Percentiles rank a stretch among this genome's conserved stretches.
These are phyloP conservation scores for Yarrowia sp. DNA, from an alignment of 805 yeast species.

Conservation along the genomic window DNA sequence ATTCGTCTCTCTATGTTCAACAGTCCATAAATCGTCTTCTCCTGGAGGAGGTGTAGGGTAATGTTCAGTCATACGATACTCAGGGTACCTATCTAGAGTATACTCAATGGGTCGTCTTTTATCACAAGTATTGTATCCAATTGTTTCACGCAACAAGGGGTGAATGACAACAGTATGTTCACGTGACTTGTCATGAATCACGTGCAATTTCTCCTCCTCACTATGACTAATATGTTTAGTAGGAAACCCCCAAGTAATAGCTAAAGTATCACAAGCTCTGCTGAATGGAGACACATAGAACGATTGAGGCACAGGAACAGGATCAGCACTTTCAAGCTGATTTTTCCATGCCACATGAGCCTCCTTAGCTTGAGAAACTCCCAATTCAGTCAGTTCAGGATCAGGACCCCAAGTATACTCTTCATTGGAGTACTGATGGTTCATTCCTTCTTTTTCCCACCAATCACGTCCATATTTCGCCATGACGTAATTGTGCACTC, in stretches of 20 bases:
- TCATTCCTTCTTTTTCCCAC: constrained; percentile 43
- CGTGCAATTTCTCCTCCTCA: background rate
- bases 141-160: constrained; percentile 45
- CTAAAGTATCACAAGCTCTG: constrained; percentile 51
- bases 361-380: constrained; percentile 47
- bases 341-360: constrained; percentile 45
- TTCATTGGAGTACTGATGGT: constrained; percentile 29
- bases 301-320: constrained; percentile 41
- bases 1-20: constrained; percentile 49
- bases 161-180: background rate
- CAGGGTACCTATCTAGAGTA: constrained; percentile 45
- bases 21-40: constrained; percentile 46
- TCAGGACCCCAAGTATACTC: constrained; percentile 46
- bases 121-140: constrained; percentile 54
- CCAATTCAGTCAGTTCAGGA: constrained; percentile 50
- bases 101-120: constrained; percentile 43
- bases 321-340: constrained; percentile 38
- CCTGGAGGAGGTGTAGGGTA: constrained; percentile 37
- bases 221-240: background rate
- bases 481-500: constrained; percentile 52
- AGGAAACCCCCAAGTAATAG: constrained; percentile 45
- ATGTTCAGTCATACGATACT: constrained; percentile 35
- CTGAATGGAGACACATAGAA: constrained; percentile 53
- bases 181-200: background rate
- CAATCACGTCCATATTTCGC: constrained; percentile 46